Percentiles rank a stretch among this genome's conserved stretches.
Conservation (phyloP, 495 filamentous ascomycete genomes). For the Platismatia glauca region DNA sequence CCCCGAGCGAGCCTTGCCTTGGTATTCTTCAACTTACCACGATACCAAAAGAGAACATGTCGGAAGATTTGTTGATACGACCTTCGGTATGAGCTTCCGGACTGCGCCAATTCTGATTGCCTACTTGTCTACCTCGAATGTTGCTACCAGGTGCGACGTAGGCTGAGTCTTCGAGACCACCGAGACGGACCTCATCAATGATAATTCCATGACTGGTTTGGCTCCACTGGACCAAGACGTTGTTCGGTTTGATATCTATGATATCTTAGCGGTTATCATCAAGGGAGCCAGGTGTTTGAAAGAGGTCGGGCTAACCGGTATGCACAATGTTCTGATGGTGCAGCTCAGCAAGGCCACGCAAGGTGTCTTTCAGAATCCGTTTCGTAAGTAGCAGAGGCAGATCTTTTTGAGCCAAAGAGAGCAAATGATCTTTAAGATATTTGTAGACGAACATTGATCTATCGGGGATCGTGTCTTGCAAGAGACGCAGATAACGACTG, state of each 20-base stretch:
- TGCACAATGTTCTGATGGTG: constrained; percentile 43
- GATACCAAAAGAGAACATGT: constrained; percentile 39
- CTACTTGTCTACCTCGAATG: constrained; percentile 31
- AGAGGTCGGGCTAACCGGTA: constrained; percentile 27
- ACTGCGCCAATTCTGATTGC: constrained; percentile 37
- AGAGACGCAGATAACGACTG: constrained; percentile 32
- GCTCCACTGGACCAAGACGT: neutral
- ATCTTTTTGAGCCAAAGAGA: constrained; percentile 30
- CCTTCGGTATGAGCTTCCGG: constrained; percentile 34
- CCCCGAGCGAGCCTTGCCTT: too few species aligned
- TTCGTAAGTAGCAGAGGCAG: constrained; percentile 28
- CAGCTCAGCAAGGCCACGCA: constrained; percentile 37
- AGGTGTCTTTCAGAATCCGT: constrained; percentile 36
- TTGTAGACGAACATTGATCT: constrained; percentile 42
- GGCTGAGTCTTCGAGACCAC: constrained; percentile 33
- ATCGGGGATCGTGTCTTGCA: constrained; percentile 37
- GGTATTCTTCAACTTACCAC: constrained; percentile 32
- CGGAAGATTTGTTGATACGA: constrained; percentile 31
- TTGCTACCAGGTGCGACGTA: constrained; percentile 29
- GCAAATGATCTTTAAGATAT: constrained; percentile 37
- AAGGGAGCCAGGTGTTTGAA: constrained; percentile 27
- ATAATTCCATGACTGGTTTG: neutral
- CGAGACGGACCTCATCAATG: neutral
- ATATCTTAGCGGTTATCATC: too few species aligned
- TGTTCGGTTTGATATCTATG: neutral